Evolutionary conservation across 768 basidiomycete species (phyloP), one percentile per base, ranked within the genome.

Genomic region (Termitomyces sp.): DNA sequence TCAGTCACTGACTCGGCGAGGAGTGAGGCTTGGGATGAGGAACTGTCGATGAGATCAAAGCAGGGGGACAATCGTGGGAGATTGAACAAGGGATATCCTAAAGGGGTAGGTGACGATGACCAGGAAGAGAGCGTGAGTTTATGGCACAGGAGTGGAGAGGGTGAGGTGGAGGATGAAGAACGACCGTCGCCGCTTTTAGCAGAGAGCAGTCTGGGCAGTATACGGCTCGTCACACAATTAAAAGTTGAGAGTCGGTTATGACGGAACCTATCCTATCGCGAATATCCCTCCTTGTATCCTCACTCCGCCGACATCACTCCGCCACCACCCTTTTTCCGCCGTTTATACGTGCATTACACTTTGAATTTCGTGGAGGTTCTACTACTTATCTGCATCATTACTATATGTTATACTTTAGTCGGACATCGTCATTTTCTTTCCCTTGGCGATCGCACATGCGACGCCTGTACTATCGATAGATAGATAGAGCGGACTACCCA

Each of bases 41-140:
- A 66, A 3, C 64, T 60, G 47, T 66, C 60, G 62, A 58, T 55
- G 56, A 62, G 5, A 21, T 17, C 53, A 40, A 46, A 65, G 40
- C 65, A 60, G 45, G 66, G 62, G 24, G 62, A 66, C 41, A 66
- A 66, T 21, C 68, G 72, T 26, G 68, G 71, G 28, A 68, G 75
- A 57, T 69, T 73, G 28, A 68, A 70, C 46, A 73, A 75, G 64
- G 71, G 70, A 42, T 82, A 84, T 56, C 79, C 79, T 4, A 74
- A 72, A 51, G 77, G 74, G n/a, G 67, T 62, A 24, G 76, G 73
- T 0, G 74, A 76, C 3, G 81, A 83, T 61, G 86, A 88, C 51
- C 65, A 66, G 47, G 86, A 87, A 54, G 86, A 88, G 69, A 82
- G 81, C 53, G 65, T 78, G 50, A 77, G 82, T 47, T 61, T 88